A percentile compares a stretch with the other conserved stretches of the same genome.
Conservation (phyloP, 176 grass and related monocot genomes). For the Paspalum notatum region DNA sequence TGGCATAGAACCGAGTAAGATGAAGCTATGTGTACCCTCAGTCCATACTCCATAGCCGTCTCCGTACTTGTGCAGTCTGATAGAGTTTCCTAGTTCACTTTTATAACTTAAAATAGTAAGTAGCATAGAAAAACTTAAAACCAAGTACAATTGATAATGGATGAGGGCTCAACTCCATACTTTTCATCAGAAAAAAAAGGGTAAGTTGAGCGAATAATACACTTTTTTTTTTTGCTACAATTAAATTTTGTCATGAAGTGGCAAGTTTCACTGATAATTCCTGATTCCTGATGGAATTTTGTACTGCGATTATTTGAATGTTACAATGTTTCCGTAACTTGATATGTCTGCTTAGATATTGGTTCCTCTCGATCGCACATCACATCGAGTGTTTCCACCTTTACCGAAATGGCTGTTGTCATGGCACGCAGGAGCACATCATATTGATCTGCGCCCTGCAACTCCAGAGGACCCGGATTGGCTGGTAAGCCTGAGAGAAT, state of each 20-base stretch:
- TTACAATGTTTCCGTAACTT: no score
- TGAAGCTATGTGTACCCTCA: background rate
- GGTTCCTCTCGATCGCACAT: no score
- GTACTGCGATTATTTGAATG: background rate
- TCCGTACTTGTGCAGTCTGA: background rate
- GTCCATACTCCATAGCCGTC: background rate
- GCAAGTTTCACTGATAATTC: background rate
- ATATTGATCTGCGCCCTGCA: constrained; percentile 72
- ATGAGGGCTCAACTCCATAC: background rate
- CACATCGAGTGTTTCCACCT: no score
- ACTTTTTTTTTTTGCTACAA: background rate
- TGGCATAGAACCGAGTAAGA: background rate
- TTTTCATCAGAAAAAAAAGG: background rate
- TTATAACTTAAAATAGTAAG: background rate
- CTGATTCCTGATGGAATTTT: background rate
- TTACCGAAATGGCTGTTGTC: no score
- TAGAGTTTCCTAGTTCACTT: background rate
- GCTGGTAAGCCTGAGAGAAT: constrained; percentile 76
- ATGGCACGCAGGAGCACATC: constrained; percentile 76
- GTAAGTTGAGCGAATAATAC: background rate
- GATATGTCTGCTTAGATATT: no score
- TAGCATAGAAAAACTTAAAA: background rate
- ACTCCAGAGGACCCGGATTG: constrained; percentile 77
- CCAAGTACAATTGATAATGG: background rate
- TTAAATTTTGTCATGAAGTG: background rate